These are phyloP conservation scores for Circinella umbellata DNA, from an alignment of 371 early-diverging fungal genomes.

Conservation along the genomic window DNA sequence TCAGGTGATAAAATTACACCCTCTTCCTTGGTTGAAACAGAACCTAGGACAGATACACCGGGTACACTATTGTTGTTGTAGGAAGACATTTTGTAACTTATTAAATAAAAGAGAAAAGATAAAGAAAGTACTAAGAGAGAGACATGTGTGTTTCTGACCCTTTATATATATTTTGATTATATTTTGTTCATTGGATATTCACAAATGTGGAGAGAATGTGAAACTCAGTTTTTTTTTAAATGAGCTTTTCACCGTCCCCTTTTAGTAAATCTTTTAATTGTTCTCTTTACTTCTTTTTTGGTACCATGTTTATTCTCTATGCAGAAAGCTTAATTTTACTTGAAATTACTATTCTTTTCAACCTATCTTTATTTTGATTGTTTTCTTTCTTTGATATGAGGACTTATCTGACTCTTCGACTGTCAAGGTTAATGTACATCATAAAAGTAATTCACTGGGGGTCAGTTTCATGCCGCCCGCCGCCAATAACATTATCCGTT, in stretches of 20 bases:
- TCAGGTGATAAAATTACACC: conserved; percentile 77
- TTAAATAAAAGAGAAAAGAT: conserved; percentile 11
- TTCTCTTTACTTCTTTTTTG: background rate
- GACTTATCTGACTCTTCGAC: too few species aligned
- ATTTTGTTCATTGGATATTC: background rate
- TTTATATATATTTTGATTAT: background rate
- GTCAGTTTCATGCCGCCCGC: background rate
- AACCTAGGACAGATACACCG: conserved; percentile 70
- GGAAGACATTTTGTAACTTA: conserved; percentile 18
- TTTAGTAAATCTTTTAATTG: background rate
- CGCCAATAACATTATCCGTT: conserved; percentile 6
- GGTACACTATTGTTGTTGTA: conserved; percentile 44
- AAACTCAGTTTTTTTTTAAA: conserved; percentile 9
- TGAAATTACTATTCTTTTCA: too few species aligned
- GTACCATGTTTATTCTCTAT: background rate
- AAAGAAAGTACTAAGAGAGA: conserved; percentile 1
- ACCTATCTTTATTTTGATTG: too few species aligned
- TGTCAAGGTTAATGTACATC: too few species aligned
- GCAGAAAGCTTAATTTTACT: too few species aligned
- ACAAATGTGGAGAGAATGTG: conserved; percentile 2
- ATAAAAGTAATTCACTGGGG: too few species aligned
- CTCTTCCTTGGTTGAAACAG: conserved; percentile 54
- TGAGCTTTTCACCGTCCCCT: background rate
- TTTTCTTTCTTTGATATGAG: too few species aligned
- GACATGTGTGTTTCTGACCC: background rate